Base-by-base conservation (phyloP, 2,329 filamentous ascomycete species). In the Atkinsonella hypoxylon region DNA sequence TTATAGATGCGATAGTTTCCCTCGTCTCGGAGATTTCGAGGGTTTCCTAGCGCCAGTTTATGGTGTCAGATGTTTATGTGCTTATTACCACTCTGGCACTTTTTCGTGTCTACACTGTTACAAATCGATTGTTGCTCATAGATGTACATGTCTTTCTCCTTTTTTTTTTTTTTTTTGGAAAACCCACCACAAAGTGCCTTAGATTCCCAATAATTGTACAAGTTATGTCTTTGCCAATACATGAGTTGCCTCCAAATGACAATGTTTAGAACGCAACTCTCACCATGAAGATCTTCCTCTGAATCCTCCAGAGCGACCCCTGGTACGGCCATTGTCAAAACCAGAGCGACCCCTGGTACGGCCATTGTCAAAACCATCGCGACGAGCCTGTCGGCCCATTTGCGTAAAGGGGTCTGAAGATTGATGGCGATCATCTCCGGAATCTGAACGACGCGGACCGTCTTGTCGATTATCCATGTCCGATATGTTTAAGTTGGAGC, bases 401-500 rank as follows among this genome's bases (percentile, higher is more conserved):
- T 57, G 52, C 10, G 55, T 51, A 34, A 67, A 67, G 17, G 59
- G 54, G 13, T 64, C 61, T 3, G 54, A 47, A 12, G 58, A 55
- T 22, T 42, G 52, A 22, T 54, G 50, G n/a, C 57, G 50, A 12
- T 57, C 53, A 3, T 15, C 38, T 34, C 57, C 20, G 18, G 38
- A 54, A 31, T 51, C 50, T 39, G 49, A 48, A 45, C 53, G 39
- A 31, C 52, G n/a, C 18, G 46, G 9, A 11, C 51, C 54, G 41
- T 49, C 36, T 41, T 49, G 50, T 31, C 47, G 30, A 13, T 46
- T 36, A 4, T 34, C 30, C 26, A 44, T 49, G 4, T 59, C 55
- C 17, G 51, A 47, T n/a, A 70, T 58, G 51, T 69, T 70, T 52
- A 78, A 40, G 49, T 63, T 64, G 4, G 63, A 47, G 2, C 57